These are phyloP conservation scores for Fusarium sp. DNA, from an alignment of 2,329 filamentous ascomycete genomes.

Conservation along the genomic window DNA sequence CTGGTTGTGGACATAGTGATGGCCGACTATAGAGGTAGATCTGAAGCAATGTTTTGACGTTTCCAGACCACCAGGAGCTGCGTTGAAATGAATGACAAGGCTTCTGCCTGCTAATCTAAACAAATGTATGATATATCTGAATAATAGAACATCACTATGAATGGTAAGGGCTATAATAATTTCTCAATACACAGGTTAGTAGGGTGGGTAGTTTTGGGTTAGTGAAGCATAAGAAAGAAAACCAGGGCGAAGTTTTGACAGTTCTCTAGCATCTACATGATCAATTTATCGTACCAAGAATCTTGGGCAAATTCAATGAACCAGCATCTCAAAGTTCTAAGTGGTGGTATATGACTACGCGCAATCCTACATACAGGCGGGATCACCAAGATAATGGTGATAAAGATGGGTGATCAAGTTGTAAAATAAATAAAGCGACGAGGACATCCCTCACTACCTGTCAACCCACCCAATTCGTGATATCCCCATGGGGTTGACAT, in stretches of 20 bases:
- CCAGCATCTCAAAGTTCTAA: neutral
- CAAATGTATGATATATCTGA: too few relatives aligned
- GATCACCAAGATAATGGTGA: constrained; percentile 38
- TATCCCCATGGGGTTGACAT: constrained; percentile 26
- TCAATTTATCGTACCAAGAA: neutral
- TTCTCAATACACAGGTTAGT: too few relatives aligned
- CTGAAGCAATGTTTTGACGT: neutral
- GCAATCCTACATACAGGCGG: constrained; percentile 50
- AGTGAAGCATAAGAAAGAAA: too few relatives aligned
- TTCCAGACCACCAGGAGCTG: too few relatives aligned
- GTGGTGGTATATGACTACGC: constrained; percentile 48
- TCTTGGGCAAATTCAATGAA: neutral
- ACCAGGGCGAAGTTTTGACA: neutral
- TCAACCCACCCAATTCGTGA: constrained; percentile 35
- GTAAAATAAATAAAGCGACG: constrained; percentile 50
- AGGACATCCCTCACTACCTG: constrained; percentile 44
- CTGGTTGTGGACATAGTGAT: too few relatives aligned
- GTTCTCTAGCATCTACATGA: neutral
- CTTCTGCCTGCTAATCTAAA: too few relatives aligned
- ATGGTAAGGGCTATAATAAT: too few relatives aligned
- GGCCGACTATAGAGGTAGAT: neutral
- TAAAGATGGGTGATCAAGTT: constrained; percentile 45
- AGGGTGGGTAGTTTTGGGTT: neutral
- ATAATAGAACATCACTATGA: neutral
- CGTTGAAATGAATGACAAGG: neutral